A percentile compares a stretch with the other conserved stretches of the same genome.
Conservation (phyloP, 805 yeast species). For the Yamadazyma sp. region DNA sequence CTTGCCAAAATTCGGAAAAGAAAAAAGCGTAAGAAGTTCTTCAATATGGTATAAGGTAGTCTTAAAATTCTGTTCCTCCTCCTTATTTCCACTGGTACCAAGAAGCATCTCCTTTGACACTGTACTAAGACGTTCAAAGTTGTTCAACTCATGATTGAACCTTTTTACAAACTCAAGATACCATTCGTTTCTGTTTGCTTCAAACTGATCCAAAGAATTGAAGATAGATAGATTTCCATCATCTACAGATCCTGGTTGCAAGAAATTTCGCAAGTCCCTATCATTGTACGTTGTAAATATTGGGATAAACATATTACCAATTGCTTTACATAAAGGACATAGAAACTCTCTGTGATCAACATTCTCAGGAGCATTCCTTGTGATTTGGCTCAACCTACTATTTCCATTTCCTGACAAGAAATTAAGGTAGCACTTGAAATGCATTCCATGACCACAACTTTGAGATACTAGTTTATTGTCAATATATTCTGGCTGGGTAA, state of each 20-base stretch:
- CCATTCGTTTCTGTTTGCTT: slow-evolving; percentile 17
- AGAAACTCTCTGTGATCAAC: slow-evolving; percentile 67
- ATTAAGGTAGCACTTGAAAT: slow-evolving; percentile 68
- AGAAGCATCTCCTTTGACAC: slow-evolving; percentile 27
- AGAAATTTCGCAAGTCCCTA: slow-evolving; percentile 22
- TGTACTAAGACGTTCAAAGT: slow-evolving; percentile 22
- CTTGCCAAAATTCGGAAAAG: slow-evolving; percentile 37
- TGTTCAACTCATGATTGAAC: slow-evolving; percentile 22
- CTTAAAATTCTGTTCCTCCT: slow-evolving; percentile 22
- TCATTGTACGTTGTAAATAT: slow-evolving; percentile 56
- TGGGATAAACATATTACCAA: slow-evolving; percentile 83
- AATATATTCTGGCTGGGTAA: slow-evolving; percentile 39
- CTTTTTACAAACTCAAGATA: slow-evolving; percentile 18
- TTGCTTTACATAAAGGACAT: slow-evolving; percentile 88
- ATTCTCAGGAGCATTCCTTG: slow-evolving; percentile 79
- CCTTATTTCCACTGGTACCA: too few species aligned
- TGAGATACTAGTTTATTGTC: slow-evolving; percentile 51
- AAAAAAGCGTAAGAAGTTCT: slow-evolving; percentile 30
- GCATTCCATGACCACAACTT: slow-evolving; percentile 96
- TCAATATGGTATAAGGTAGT: slow-evolving; percentile 31
- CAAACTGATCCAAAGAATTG: slow-evolving; percentile 14
- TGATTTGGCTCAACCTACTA: slow-evolving; percentile 67
- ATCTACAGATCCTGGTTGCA: slow-evolving; percentile 13
- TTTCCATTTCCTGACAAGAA: slow-evolving; percentile 55
- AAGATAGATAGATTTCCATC: slow-evolving; percentile 7